Percentiles rank a stretch among this genome's conserved stretches.
phyloP scores from a whole-genome alignment of 345 rosid species.

The Rhodamnia argentea region DNA sequence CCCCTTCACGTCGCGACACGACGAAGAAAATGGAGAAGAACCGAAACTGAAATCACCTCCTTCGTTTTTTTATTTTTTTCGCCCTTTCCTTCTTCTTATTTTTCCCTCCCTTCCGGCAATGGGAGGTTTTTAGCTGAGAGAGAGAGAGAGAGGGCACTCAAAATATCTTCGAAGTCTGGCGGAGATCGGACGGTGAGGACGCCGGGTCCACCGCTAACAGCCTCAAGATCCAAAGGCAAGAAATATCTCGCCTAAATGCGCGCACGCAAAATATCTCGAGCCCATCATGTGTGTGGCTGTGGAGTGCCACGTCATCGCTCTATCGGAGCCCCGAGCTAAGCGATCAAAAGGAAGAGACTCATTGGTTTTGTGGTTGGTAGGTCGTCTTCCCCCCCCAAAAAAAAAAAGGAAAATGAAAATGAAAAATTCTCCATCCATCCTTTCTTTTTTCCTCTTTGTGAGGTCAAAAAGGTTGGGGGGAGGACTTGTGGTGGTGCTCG shows the following conservation, averaged over 20 bases:
- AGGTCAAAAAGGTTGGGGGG: not conserved
- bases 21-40: not conserved
- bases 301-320: conserved; percentile 35
- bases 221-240: not conserved
- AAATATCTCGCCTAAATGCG: not conserved
- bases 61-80: not conserved
- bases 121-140: not conserved
- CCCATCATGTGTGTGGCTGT: conserved; percentile 23
- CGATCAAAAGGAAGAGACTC: conserved; percentile 2
- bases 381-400: not conserved
- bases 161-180: conserved; percentile 31
- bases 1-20: not conserved
- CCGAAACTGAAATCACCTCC: not conserved
- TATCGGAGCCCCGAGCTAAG: not conserved
- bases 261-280: conserved; percentile 29
- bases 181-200: conserved; percentile 20
- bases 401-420: not conserved
- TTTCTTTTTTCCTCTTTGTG: not conserved
- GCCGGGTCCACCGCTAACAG: not conserved
- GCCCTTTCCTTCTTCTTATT: not conserved
- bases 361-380: not conserved
- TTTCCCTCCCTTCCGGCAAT: not conserved
- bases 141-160: not conserved
- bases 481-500: not conserved
- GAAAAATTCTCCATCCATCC: not conserved